Percentiles rank a stretch among this genome's conserved stretches.
Evolutionary conservation across 768 basidiomycete genomes (phyloP).

Genomic region (Tricholoma matsutake): DNA sequence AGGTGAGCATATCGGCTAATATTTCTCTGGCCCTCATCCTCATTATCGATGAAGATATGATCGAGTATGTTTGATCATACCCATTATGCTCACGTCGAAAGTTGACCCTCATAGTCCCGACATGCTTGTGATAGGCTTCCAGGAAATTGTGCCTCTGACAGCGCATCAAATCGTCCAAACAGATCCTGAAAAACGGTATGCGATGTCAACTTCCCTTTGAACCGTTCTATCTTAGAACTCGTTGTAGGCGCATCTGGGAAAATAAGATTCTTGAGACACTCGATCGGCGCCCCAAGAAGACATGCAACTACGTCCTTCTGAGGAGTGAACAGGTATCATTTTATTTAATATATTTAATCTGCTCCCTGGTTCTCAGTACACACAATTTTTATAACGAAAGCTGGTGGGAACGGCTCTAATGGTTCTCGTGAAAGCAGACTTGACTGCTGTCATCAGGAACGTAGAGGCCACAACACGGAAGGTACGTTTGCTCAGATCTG

Average conservation of each 20-base stretch:
- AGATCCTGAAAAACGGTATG: conserved; percentile 86
- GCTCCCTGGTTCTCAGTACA: conserved; percentile 1
- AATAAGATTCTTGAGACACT: conserved; percentile 75
- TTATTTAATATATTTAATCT: not conserved
- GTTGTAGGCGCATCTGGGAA: conserved; percentile 83
- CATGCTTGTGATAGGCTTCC: conserved; percentile 87
- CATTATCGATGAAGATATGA: conserved; percentile 22
- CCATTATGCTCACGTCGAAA: not conserved
- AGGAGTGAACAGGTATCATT: conserved; percentile 83
- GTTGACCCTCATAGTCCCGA: conserved; percentile 59
- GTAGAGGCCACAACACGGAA: conserved; percentile 93
- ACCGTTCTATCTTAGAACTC: not conserved
- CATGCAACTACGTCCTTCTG: conserved; percentile 75
- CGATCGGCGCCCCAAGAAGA: conserved; percentile 63
- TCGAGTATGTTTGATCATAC: conserved; percentile 42
- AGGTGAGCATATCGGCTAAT: conserved; percentile 44
- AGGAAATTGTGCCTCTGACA: conserved; percentile 97
- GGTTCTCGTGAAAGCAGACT: conserved; percentile 73
- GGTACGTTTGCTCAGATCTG: conserved; percentile 35
- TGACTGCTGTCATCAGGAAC: conserved; percentile 79
- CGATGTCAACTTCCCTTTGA: not conserved
- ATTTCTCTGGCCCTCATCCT: conserved; percentile 14
- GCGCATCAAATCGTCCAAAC: conserved; percentile 96
- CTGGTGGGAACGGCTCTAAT: conserved; percentile 94
- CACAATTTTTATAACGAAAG: conserved; percentile 25